These are phyloP conservation scores for Eucalyptus pauciflora DNA, from an alignment of 345 rosid species.

Conservation along the genomic window DNA sequence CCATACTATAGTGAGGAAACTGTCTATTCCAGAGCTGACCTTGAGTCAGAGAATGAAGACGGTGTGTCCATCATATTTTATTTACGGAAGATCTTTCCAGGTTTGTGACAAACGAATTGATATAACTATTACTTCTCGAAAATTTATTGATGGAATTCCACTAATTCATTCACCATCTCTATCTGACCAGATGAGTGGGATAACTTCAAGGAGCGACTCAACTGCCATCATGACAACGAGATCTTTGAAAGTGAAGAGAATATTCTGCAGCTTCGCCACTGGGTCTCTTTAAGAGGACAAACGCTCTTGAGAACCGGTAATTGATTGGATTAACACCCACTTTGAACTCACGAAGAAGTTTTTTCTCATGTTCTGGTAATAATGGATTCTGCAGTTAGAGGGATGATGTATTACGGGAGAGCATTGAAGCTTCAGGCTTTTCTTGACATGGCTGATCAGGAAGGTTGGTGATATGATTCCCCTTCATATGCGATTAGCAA, in stretches of 20 bases:
- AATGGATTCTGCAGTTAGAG: conserved; percentile 58
- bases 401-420: conserved; percentile 98
- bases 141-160: not conserved
- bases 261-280: conserved; percentile 89
- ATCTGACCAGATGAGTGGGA: conserved; percentile 78
- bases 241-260: conserved; percentile 90
- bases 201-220: conserved; percentile 81
- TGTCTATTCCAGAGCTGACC: conserved; percentile 81
- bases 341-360: not conserved
- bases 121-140: not conserved
- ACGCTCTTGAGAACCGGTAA: conserved; percentile 90
- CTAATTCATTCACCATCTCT: not conserved
- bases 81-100: conserved; percentile 95
- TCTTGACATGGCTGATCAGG: conserved; percentile 93
- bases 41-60: conserved; percentile 95
- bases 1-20: conserved; percentile 98
- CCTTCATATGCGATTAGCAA: not conserved
- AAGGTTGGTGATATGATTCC: conserved; percentile 21
- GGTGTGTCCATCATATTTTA: conserved; percentile 91
- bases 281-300: conserved; percentile 97
- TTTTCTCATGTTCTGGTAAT: not conserved
- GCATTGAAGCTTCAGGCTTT: conserved; percentile 98
- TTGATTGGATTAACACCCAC: not conserved
- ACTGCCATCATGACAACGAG: conserved; percentile 58
- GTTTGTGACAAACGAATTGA: conserved; percentile 13